These are phyloP conservation scores for Alisma plantagoaquatica DNA, from an alignment of 106 monocot genomes.

Conservation along the genomic window DNA sequence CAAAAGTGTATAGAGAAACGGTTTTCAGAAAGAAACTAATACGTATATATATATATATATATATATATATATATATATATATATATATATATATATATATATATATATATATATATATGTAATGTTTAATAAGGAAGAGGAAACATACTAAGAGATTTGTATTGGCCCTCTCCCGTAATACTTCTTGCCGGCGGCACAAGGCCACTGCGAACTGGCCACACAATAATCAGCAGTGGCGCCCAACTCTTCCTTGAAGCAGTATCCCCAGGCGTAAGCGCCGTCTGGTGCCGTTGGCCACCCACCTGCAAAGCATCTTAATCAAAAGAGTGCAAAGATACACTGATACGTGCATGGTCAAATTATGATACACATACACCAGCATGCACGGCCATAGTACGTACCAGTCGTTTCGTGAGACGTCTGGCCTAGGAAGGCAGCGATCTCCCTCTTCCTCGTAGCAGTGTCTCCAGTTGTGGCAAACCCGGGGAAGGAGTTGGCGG, in stretches of 20 bases:
- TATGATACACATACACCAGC: neutral
- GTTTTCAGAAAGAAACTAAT: too few relatives aligned
- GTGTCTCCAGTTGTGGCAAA: constrained; percentile 6
- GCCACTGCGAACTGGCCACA: constrained; percentile 22
- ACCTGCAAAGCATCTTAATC: neutral
- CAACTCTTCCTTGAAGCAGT: too few relatives aligned
- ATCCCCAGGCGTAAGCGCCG: constrained; percentile 24
- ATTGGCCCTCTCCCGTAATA: constrained; percentile 43
- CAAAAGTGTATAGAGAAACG: too few relatives aligned
- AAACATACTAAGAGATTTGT: too few relatives aligned
- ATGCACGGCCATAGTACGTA: neutral
- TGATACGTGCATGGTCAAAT: neutral
- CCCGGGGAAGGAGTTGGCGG: constrained; percentile 2
- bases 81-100: neutral
- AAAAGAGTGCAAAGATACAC: too few relatives aligned
- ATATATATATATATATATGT: too few relatives aligned
- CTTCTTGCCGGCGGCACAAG: constrained; percentile 28
- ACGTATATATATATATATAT: too few relatives aligned
- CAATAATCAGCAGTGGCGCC: constrained; percentile 14
- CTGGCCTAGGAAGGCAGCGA: constrained; percentile 17
- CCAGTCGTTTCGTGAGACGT: constrained; percentile 59
- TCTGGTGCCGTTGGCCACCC: constrained; percentile 26
- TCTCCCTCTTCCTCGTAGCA: constrained; percentile 6
- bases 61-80: too few relatives aligned
- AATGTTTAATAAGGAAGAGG: neutral